A percentile compares a stretch with the other conserved stretches of the same genome.
These are phyloP conservation scores for Mrakia hoshinonis DNA, from an alignment of 768 basidiomycete species.

Conservation along the genomic window DNA sequence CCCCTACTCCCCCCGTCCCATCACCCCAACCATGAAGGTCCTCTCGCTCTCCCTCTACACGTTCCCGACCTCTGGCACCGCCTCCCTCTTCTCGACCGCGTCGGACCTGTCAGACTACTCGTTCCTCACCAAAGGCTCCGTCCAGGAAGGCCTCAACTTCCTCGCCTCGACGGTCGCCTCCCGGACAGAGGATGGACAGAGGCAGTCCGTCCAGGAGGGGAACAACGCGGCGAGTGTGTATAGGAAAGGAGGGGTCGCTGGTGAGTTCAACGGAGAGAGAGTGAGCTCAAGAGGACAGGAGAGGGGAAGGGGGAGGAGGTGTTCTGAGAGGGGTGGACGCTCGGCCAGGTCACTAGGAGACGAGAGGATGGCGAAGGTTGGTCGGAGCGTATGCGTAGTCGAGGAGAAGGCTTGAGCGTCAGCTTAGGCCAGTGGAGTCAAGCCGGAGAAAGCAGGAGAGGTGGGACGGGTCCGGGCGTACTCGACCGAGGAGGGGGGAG, in stretches of 20 bases:
- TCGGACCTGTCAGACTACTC: constrained; percentile 27
- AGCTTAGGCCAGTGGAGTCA: too few relatives aligned
- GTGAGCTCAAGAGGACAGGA: neutral
- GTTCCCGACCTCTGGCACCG: constrained; percentile 6
- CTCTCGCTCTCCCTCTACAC: constrained; percentile 29
- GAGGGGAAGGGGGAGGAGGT: neutral
- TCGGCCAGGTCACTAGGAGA: too few relatives aligned
- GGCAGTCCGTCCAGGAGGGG: constrained; percentile 91
- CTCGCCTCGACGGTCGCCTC: constrained; percentile 68
- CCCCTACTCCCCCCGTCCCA: neutral
- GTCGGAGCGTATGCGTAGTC: too few relatives aligned
- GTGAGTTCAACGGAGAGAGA: constrained; percentile 44
- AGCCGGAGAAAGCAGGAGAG: too few relatives aligned
- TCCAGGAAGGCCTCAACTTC: constrained; percentile 27
- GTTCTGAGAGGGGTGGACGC: neutral
- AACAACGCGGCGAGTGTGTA: constrained; percentile 88
- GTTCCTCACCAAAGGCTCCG: constrained; percentile 28
- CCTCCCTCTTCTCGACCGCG: constrained; percentile 22
- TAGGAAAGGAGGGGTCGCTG: constrained; percentile 63
- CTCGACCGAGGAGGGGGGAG: too few relatives aligned
- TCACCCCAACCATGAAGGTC: constrained; percentile 20
- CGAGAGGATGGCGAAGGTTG: too few relatives aligned
- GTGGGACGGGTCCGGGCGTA: too few relatives aligned
- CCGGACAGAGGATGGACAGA: constrained; percentile 73
- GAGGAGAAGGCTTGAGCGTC: too few relatives aligned